Evolutionary conservation across 2,329 filamentous ascomycete species (phyloP).

Genomic region (Fusarium sororula): DNA sequence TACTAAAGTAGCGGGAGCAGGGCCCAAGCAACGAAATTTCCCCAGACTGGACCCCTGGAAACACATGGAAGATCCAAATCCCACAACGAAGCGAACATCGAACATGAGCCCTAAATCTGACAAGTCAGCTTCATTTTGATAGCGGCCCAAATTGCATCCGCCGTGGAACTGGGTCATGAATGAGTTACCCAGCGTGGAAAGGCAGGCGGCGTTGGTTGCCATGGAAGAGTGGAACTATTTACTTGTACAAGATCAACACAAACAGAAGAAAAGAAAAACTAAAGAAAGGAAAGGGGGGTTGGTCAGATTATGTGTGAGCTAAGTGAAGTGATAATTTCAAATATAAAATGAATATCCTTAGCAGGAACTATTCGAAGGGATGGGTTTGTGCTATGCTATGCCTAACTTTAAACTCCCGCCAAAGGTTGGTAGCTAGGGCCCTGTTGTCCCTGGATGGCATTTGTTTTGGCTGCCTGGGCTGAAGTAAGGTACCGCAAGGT

Average conservation of each 20-base stretch:
- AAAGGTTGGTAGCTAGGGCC: conserved; percentile 2
- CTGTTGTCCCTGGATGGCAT: conserved; percentile 9
- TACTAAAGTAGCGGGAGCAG: conserved; percentile 7
- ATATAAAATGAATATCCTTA: conserved; percentile 10
- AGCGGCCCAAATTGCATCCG: conserved; percentile 22
- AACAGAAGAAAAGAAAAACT: conserved; percentile 32
- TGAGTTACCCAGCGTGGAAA: conserved; percentile 40
- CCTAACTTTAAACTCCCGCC: background rate
- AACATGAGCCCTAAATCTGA: conserved; percentile 18
- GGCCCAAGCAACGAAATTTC: conserved; percentile 5
- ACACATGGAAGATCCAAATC: conserved; percentile 17
- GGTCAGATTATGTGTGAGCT: conserved; percentile 16
- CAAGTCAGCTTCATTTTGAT: conserved; percentile 24
- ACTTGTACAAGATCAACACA: conserved; percentile 36
- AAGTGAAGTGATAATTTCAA: conserved; percentile 9
- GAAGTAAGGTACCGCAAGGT: background rate
- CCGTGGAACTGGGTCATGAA: conserved; percentile 33
- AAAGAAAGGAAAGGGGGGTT: conserved; percentile 14
- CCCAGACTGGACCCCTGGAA: conserved; percentile 32
- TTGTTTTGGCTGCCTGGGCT: background rate
- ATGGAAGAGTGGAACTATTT: conserved; percentile 43
- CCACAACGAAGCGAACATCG: conserved; percentile 8
- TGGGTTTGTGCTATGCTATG: background rate
- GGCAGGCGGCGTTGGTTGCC: conserved; percentile 37
- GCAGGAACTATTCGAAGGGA: background rate